Percentiles rank a stretch among this genome's conserved stretches.
phyloP scores from a whole-genome alignment of 306 rosid species.

The Quercus aquifolioides region DNA sequence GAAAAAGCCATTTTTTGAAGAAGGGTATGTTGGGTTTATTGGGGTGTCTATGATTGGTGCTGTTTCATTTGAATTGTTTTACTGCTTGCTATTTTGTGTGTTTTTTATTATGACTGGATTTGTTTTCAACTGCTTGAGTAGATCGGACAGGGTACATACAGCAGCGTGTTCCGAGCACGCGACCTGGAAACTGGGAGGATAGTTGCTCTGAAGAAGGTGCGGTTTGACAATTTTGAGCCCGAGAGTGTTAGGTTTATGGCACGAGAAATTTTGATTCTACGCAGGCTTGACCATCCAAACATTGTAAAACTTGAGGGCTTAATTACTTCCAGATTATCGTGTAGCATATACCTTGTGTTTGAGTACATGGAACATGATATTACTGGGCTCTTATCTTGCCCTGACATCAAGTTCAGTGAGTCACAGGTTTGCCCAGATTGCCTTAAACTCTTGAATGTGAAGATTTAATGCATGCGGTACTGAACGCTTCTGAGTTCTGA shows the following conservation, averaged over 20 bases:
- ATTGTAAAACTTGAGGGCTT: conserved; percentile 82
- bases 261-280: conserved; percentile 82
- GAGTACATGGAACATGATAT: conserved; percentile 99
- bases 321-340: conserved; percentile 87
- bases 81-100: not conserved
- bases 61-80: not conserved
- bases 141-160: conserved; percentile 99
- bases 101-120: conserved; percentile 12
- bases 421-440: conserved; percentile 66
- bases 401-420: conserved; percentile 79
- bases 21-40: not conserved
- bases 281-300: conserved; percentile 95
- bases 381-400: conserved; percentile 90
- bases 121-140: conserved; percentile 21
- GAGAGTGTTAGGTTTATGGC: conserved; percentile 99
- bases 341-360: conserved; percentile 88
- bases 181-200: conserved; percentile 85
- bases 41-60: not conserved
- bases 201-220: conserved; percentile 95
- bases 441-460: not conserved
- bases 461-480: too few species aligned
- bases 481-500: not conserved
- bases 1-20: not conserved
- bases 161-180: conserved; percentile 89
- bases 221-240: conserved; percentile 95